Base-by-base conservation (phyloP, 257 asterid genomes). In the Solanum chiquidenum region DNA sequence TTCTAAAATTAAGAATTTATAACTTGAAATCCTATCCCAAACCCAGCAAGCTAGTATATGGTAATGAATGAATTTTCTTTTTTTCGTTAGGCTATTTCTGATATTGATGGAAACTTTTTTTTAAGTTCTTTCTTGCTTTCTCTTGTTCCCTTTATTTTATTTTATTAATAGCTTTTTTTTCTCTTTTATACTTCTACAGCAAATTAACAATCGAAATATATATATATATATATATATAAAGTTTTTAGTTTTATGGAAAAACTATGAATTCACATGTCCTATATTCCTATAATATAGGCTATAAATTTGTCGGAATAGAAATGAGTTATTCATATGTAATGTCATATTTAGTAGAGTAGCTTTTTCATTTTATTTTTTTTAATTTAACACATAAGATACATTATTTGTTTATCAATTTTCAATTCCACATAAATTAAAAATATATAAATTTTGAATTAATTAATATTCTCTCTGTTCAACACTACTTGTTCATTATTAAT, bases 401-500 rank as follows among this genome's bases (percentile, higher is more conserved):
- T 20, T 58, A 21, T 58, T 20, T 58, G 66, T 18, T 1, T 58
- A 58, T 6, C 66, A 58, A 18, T 58, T 58, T 58, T 18, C 25
- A 58, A 58, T 58, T 58, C 11, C 66, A 58, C 25, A 58, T 7
- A 58, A 18, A 20, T 20, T 0, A 58, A 18, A 58, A 14, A 52
- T 52, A 52, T 52, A 44, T 44, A 44, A 44, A 12, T 44, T 44
- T 11, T 9, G 12, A 42, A 42, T 42, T 42, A 42, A 42, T 10
- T 42, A 42, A 42, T 42, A 42, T 13, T 46, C 1, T 0, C 1
- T 46, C 7, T 13, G 7, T 13, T 0, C 20, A 46, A 46, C 3
- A 46, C 0, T 46, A 5, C 0, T 46, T 46, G 1, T 46, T 1
- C 1, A 46, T 0, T 44, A 46, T 13, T 46, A 7, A 46, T 20